Evolutionary conservation across 306 rosid species (phyloP).

Genomic region (Vicia faba): DNA sequence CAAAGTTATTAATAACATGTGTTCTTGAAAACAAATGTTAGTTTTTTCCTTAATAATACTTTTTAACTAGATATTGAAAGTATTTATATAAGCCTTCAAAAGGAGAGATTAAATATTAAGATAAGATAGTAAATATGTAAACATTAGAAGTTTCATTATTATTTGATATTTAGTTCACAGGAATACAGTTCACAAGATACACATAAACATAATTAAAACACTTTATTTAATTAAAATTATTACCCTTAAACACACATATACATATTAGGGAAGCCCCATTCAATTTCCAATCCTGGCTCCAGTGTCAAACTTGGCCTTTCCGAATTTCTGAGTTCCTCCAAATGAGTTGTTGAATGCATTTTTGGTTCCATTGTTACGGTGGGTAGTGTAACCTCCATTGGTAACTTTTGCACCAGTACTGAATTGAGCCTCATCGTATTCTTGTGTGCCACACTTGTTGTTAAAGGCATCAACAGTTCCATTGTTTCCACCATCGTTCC

Average conservation of each 20-base stretch:
- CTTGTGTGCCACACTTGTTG: not conserved
- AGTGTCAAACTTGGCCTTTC: conserved; percentile 16
- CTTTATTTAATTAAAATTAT: not conserved
- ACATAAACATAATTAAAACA: not conserved
- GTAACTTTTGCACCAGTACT: not conserved
- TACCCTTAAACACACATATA: not conserved
- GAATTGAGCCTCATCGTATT: not conserved
- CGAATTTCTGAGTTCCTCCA: conserved; percentile 1
- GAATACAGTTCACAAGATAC: not conserved
- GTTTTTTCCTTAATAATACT: too few species aligned
- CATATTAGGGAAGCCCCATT: not conserved
- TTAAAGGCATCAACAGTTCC: not conserved
- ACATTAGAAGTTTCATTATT: not conserved
- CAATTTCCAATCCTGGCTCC: not conserved
- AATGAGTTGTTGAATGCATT: conserved; percentile 14
- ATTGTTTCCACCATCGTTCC: conserved; percentile 8
- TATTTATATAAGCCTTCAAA: too few species aligned
- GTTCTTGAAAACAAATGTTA: too few species aligned
- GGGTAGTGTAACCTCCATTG: not conserved
- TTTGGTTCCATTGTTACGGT: not conserved
- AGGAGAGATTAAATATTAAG: not conserved
- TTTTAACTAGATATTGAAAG: too few species aligned
- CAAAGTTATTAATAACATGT: too few species aligned
- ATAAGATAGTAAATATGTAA: too few species aligned
- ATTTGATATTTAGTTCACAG: not conserved